phyloP scores from a whole-genome alignment of 2,329 filamentous ascomycete species.

The Eutypa lata region DNA sequence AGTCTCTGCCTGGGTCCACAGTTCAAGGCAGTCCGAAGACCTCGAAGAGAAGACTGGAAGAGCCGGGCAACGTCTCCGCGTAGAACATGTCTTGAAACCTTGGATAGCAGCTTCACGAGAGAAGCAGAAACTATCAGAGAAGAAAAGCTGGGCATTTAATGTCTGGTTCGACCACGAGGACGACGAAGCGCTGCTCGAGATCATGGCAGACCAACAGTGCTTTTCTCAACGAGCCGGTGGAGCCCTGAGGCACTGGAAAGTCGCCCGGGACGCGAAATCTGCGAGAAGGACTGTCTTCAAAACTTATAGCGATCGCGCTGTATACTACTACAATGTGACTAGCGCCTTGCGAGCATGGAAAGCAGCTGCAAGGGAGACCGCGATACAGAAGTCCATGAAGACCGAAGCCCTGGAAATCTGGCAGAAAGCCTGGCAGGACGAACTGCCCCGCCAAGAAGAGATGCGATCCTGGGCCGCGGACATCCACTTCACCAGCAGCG shows the following conservation, averaged over 20 bases:
- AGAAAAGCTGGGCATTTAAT: slow-evolving; percentile 3
- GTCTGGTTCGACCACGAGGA: slow-evolving; percentile 7
- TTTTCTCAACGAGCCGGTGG: slow-evolving; percentile 1
- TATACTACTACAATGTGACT: slow-evolving; percentile 7
- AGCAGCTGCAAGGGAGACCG: slow-evolving; percentile 6
- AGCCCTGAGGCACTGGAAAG: slow-evolving; percentile 6
- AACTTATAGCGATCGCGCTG: slow-evolving; percentile 3
- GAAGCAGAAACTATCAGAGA: background rate
- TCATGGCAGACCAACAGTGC: background rate
- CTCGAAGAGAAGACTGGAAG: background rate
- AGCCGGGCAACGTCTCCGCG: background rate
- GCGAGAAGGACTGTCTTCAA: slow-evolving; percentile 1
- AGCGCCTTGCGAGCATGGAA: slow-evolving; percentile 12
- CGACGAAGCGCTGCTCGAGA: slow-evolving; percentile 3
- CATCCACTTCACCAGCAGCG: slow-evolving; percentile 25
- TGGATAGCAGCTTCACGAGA: slow-evolving; percentile 8
- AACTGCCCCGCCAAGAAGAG: slow-evolving; percentile 14
- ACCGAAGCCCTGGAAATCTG: slow-evolving; percentile 5
- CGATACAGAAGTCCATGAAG: slow-evolving; percentile 6
- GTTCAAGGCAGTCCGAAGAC: background rate
- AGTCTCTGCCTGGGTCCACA: slow-evolving; percentile 1
- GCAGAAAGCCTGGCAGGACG: slow-evolving; percentile 8
- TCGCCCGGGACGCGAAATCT: background rate
- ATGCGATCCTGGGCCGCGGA: slow-evolving; percentile 23
- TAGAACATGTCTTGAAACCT: slow-evolving; percentile 5